phyloP scores from a whole-genome alignment of 805 yeast species.

The Saturnispora dispora region DNA sequence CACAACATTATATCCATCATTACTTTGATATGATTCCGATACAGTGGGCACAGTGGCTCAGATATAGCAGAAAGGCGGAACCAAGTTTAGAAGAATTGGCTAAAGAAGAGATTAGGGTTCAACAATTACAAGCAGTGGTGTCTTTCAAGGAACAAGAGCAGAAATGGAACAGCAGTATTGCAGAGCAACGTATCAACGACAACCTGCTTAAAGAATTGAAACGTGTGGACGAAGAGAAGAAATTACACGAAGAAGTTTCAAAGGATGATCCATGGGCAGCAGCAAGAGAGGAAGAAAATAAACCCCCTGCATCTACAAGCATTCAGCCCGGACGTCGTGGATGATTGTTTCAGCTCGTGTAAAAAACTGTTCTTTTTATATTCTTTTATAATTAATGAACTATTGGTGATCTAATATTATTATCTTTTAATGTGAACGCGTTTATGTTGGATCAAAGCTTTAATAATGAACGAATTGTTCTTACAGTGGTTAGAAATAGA shows the following conservation, averaged over 20 bases:
- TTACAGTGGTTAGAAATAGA: slow-evolving; percentile 51
- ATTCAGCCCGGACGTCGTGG: slow-evolving; percentile 2
- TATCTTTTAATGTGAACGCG: background rate
- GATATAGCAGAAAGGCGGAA: slow-evolving; percentile 47
- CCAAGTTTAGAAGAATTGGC: slow-evolving; percentile 59
- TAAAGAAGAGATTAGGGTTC: slow-evolving; percentile 48
- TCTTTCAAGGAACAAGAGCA: slow-evolving; percentile 37
- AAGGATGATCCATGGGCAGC: slow-evolving; percentile 9
- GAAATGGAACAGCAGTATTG: slow-evolving; percentile 16
- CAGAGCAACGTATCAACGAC: slow-evolving; percentile 15
- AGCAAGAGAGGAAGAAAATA: background rate
- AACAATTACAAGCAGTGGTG: slow-evolving; percentile 42
- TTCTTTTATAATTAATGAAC: slow-evolving; percentile 22
- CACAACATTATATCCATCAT: slow-evolving; percentile 43
- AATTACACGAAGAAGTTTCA: background rate
- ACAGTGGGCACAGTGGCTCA: slow-evolving; percentile 78
- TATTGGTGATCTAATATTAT: background rate
- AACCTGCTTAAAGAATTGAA: slow-evolving; percentile 20
- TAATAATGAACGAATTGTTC: slow-evolving; percentile 38
- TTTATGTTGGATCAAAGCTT: background rate
- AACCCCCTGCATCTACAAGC: background rate
- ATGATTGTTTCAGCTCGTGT: background rate
- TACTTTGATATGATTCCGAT: slow-evolving; percentile 53
- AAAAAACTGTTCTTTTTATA: background rate
- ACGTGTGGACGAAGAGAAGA: background rate